Percentiles rank a stretch among this genome's conserved stretches.
phyloP scores from a whole-genome alignment of 495 filamentous ascomycete genomes.

The Cudoniella acicularis region DNA sequence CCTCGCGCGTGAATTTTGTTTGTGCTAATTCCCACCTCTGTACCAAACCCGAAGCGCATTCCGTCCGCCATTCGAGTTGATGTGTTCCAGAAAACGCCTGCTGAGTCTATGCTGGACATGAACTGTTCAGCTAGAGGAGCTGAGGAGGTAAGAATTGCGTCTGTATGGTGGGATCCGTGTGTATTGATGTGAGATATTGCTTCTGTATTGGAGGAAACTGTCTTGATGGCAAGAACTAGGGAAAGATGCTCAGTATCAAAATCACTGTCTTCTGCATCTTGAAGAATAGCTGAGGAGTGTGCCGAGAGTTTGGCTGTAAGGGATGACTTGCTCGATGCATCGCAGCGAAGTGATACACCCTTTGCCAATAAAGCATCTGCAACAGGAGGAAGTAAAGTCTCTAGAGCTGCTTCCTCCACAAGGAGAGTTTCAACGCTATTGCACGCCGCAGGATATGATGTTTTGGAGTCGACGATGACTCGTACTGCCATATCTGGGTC shows the following conservation, averaged over 20 bases:
- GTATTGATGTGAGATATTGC: conserved; percentile 87
- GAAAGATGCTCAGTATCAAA: conserved; percentile 88
- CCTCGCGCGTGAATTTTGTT: conserved; percentile 97
- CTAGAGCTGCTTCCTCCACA: conserved; percentile 69
- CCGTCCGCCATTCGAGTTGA: conserved; percentile 93
- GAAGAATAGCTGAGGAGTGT: conserved; percentile 38
- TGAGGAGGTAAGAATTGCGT: conserved; percentile 77
- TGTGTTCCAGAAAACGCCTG: conserved; percentile 95
- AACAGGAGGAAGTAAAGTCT: conserved; percentile 64
- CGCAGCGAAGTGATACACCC: conserved; percentile 84
- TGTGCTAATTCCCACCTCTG: conserved; percentile 96
- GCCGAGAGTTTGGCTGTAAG: conserved; percentile 41
- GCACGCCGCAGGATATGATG: conserved; percentile 93
- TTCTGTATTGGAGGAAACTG: conserved; percentile 59
- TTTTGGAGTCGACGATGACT: conserved; percentile 88
- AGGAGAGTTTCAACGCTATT: conserved; percentile 89
- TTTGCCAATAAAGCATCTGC: conserved; percentile 67
- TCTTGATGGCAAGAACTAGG: conserved; percentile 80
- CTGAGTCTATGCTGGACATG: conserved; percentile 79
- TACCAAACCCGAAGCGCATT: conserved; percentile 95
- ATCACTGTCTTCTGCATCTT: conserved; percentile 63
- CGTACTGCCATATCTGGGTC: conserved; percentile 66
- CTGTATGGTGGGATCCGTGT: conserved; percentile 93
- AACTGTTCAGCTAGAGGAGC: conserved; percentile 66
- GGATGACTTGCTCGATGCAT: conserved; percentile 58